Conservation (phyloP, 2,329 filamentous ascomycete genomes). For the Phialemoniopsis sp. region DNA sequence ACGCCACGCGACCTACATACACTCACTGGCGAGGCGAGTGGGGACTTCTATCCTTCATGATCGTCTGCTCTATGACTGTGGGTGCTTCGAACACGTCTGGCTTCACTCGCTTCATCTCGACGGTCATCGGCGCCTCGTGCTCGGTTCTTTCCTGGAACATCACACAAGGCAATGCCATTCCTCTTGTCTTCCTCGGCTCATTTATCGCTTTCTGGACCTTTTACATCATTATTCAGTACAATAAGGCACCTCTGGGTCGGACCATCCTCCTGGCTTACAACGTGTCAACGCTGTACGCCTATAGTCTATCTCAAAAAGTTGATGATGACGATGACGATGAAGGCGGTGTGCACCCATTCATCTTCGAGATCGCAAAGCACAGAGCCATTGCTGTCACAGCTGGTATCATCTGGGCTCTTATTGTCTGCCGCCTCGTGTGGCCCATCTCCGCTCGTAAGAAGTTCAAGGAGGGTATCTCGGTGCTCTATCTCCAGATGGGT, state of each 20-base stretch:
- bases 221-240: conserved; percentile 80
- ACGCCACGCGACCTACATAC: conserved; percentile 73
- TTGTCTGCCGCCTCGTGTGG: conserved; percentile 87
- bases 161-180: conserved; percentile 67
- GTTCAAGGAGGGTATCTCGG: conserved; percentile 81
- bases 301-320: conserved; percentile 78
- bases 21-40: conserved; percentile 91
- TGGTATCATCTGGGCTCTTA: conserved; percentile 87
- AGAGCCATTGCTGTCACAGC: conserved; percentile 81
- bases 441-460: conserved; percentile 87
- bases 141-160: conserved; percentile 76
- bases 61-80: conserved; percentile 96
- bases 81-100: conserved; percentile 94
- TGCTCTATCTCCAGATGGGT: conserved; percentile 93
- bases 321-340: conserved; percentile 84
- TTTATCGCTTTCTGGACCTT: conserved; percentile 79
- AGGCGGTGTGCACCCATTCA: conserved; percentile 77
- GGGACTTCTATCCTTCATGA: conserved; percentile 95
- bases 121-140: conserved; percentile 71
- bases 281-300: conserved; percentile 88
- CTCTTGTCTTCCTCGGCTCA: conserved; percentile 79
- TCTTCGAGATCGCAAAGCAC: conserved; percentile 83
- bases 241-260: conserved; percentile 84
- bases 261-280: conserved; percentile 97
- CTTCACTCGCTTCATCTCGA: conserved; percentile 80